A percentile compares a stretch with the other conserved stretches of the same genome.
phyloP scores from a whole-genome alignment of 768 basidiomycete genomes.

The Leucocoprinus sp. region DNA sequence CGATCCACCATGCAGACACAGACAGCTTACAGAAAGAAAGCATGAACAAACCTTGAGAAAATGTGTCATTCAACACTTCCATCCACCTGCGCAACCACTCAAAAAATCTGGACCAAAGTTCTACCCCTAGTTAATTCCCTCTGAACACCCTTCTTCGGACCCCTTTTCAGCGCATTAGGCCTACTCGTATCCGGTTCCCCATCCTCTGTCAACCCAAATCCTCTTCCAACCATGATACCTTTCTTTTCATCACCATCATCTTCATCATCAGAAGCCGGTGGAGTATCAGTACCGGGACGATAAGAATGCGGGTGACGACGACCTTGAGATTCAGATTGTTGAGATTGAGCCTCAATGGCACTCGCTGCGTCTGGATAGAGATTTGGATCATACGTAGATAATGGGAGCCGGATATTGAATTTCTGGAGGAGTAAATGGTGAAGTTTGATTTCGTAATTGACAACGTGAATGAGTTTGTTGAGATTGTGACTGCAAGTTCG shows the following conservation, averaged over 20 bases:
- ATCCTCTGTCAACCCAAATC: slow-evolving; percentile 1
- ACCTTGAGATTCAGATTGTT: slow-evolving; percentile 7
- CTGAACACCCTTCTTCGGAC: slow-evolving; percentile 16
- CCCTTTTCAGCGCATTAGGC: slow-evolving; percentile 9
- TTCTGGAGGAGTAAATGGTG: slow-evolving; percentile 13
- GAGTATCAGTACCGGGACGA: slow-evolving; percentile 7
- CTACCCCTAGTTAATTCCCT: slow-evolving; percentile 24
- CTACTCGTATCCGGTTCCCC: slow-evolving; percentile 11
- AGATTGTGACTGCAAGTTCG: background rate
- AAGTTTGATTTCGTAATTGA: background rate
- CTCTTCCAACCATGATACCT: background rate
- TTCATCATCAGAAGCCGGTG: background rate
- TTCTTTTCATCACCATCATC: background rate
- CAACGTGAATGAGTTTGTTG: background rate
- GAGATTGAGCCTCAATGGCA: slow-evolving; percentile 19
- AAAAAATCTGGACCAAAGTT: slow-evolving; percentile 24
- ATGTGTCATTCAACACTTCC: too few relatives aligned
- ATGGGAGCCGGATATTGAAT: slow-evolving; percentile 31
- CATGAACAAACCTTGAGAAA: too few relatives aligned
- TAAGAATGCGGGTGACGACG: background rate
- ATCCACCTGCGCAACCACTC: background rate
- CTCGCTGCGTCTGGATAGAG: slow-evolving; percentile 29
- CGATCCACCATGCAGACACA: too few relatives aligned
- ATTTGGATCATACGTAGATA: slow-evolving; percentile 26
- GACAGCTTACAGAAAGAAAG: too few relatives aligned